Evolutionary conservation across 192 early-diverging fungal species (phyloP), one percentile per base, ranked within the genome.

Genomic region (Geranomyces michiganensis): DNA sequence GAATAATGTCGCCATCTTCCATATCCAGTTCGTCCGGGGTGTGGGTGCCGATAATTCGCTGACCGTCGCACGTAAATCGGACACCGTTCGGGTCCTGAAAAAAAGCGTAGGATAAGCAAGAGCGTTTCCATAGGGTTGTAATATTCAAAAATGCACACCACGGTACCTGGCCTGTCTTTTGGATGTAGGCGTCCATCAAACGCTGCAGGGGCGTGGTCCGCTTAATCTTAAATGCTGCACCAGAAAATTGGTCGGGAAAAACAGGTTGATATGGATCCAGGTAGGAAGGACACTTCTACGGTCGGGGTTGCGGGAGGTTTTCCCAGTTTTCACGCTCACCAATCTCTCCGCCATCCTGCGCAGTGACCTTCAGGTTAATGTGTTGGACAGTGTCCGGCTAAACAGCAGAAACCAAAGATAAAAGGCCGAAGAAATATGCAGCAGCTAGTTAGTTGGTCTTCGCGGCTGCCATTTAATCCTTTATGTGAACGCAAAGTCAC

Each of bases 141-240:
- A n/a, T n/a, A n/a, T n/a, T n/a, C n/a, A n/a, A n/a, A n/a, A n/a
- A n/a, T n/a, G n/a, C n/a, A 63, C 10, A 12, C 26, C 24, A 71
- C 78, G 21, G 45, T n/a, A 85, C 83, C 78, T 84, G 73, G 36
- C 94, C 94, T 58, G 93, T 91, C 51, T 95, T 91, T 13, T 88
- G 83, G 70, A 92, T 90, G 70, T 95, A 98, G 10, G 96, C 94
- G 59, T 95, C 92, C 93, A 98, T 96, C 60, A 98, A 79, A 70
- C 96, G 96, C 60, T 90, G 88, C 26, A 98, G 85, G 66, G 90
- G 92, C 30, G 96, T 97, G 12, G 88, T 83, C 36, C 91, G 87
- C 81, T 97, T 98, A 80, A 98, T 98, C 82, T 96, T 98, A 84
- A 98, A 98, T 88, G 94, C 93, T 93, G 29, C 24, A 62, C 29